Evolutionary conservation across 1,284 basidiomycete genomes (phyloP), one percentile per base, ranked within the genome.

Genomic region (Cutaneotrichosporon spelunceum): DNA sequence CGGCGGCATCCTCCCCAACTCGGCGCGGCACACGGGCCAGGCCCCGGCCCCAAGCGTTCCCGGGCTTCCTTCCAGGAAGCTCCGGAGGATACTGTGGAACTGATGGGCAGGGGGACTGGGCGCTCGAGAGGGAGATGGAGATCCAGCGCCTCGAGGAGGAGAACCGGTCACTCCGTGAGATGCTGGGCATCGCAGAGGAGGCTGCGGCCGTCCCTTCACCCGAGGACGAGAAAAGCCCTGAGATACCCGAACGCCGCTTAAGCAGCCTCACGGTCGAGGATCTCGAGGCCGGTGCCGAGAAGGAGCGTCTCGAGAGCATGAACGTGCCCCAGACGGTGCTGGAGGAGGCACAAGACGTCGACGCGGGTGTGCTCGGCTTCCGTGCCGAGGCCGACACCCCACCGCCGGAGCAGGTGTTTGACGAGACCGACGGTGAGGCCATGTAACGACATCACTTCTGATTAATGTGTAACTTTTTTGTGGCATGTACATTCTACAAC

Each of bases 81-180:
- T 69, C 65, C 8, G 75, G 78, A 16, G 78, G 79, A 7, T 79
- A 78, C 63, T 63, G 68, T 5, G 75, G 74, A 11, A 77, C 71
- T 34, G 76, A 70, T 48, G 78, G 75, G 11, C 77, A 83, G 49
- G 80, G 82, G 24, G 91, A 95, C 78, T 93, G 92, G 89, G 86
- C 89, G 0, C 67, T 88, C 61, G 89, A 92, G 74, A 84, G 93
- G 62, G 93, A 95, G 75, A 81, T 81, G 68, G 91, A 95, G 80
- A 89, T 94, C 61, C 72, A 83, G 36, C 83, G 91, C 42, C 80
- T 97, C 39, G 86, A 89, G 73, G 81, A 80, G 59, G 93, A 95
- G 80, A 97, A 97, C 72, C 83, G 85, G 48, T 82, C 86, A 60
- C 81, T 97, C 56, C 82, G 93, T 59, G 83, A 83, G 70, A 77